A percentile compares a stretch with the other conserved stretches of the same genome.
These are phyloP conservation scores for Eragrostis nindensis DNA, from an alignment of 176 grass and related monocot species.

Conservation along the genomic window DNA sequence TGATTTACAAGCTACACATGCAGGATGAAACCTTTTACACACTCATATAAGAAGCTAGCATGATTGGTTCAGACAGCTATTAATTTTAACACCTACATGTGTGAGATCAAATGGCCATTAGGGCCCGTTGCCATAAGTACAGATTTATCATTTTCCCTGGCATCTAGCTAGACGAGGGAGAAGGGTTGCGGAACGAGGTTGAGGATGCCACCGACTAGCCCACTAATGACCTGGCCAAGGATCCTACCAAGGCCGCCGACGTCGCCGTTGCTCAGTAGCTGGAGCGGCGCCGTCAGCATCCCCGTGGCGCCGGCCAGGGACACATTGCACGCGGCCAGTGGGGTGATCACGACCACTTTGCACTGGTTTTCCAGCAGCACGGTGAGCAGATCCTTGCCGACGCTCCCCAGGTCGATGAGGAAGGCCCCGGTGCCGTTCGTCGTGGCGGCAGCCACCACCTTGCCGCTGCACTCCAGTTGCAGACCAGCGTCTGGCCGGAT, in stretches of 20 bases:
- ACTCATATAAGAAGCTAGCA: no score
- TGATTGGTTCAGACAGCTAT: no score
- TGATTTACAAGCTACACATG: no score
- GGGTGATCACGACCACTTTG: conserved; percentile 44
- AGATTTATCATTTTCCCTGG: no score
- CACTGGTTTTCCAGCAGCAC: background rate
- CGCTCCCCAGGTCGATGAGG: background rate
- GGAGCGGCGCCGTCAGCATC: conserved; percentile 40
- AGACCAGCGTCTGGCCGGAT: conserved; percentile 46
- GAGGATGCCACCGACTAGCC: conserved; percentile 8
- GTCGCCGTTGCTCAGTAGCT: conserved; percentile 12
- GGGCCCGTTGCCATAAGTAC: no score
- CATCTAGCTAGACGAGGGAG: conserved; percentile 17
- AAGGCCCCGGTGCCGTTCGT: conserved; percentile 47
- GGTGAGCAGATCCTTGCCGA: background rate
- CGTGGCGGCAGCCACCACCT: conserved; percentile 28
- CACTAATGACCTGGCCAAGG: background rate
- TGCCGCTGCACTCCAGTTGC: conserved; percentile 43
- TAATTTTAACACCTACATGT: no score
- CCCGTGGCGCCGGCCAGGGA: conserved; percentile 37
- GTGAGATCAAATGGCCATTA: no score
- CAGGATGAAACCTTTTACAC: no score
- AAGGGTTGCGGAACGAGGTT: conserved; percentile 26
- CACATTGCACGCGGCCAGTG: conserved; percentile 43
- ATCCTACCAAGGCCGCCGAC: conserved; percentile 12